Conservation (phyloP, 805 yeast genomes). For the Clavispora carvajalis region DNA sequence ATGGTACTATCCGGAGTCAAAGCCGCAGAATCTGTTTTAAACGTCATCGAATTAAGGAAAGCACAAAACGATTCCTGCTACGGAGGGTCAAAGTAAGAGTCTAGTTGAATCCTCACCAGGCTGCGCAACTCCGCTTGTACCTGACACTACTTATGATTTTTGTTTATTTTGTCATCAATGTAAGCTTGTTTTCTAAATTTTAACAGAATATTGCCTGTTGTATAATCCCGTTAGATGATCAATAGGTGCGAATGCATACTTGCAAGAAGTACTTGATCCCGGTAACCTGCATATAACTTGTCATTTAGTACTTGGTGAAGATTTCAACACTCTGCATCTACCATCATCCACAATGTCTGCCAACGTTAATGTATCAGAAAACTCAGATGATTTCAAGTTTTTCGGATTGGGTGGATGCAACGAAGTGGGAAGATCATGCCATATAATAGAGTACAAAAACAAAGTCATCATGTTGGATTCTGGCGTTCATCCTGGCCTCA, state of each 20-base stretch:
- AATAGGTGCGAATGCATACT: too few species aligned
- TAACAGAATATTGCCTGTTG: too few species aligned
- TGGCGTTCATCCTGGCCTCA: constrained; percentile 94
- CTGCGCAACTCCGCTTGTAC: too few species aligned
- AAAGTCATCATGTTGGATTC: constrained; percentile 96
- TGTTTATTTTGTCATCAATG: background rate
- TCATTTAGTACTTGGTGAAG: background rate
- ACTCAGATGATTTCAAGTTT: constrained; percentile 50
- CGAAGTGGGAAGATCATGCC: constrained; percentile 97
- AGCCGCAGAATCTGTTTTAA: constrained; percentile 58
- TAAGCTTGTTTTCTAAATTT: background rate
- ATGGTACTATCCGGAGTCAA: constrained; percentile 76
- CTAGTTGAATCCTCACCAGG: too few species aligned
- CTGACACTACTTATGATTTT: background rate
- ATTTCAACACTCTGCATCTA: background rate
- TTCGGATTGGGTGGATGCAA: constrained; percentile 96
- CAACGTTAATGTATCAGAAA: constrained; percentile 17
- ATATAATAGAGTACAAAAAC: constrained; percentile 84
- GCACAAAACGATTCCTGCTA: constrained; percentile 25
- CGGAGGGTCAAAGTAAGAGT: constrained; percentile 7
- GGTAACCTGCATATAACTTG: background rate
- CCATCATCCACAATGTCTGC: constrained; percentile 5
- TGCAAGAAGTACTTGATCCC: too few species aligned
- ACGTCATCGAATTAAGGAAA: constrained; percentile 31
- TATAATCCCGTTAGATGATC: too few species aligned